Percentiles rank a stretch among this genome's conserved stretches.
Evolutionary conservation across 2,329 filamentous ascomycete genomes (phyloP).

Genomic region (Alternaria incomplexa): DNA sequence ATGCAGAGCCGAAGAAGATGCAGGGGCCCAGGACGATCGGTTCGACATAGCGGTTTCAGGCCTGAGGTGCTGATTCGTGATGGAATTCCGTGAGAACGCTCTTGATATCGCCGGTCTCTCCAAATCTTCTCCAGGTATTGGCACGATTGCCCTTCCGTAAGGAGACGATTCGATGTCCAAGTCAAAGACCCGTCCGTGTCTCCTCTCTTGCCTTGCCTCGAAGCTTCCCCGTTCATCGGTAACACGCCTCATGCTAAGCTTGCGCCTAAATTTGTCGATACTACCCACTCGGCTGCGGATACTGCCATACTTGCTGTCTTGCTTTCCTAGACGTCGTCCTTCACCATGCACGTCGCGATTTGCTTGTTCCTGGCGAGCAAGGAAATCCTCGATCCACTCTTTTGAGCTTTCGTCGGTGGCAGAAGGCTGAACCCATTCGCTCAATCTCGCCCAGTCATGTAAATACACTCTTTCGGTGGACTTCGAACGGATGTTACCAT

Average conservation of each 20-base stretch:
- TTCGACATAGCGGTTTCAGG: neutral
- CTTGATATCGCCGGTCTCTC: neutral
- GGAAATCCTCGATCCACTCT: constrained; percentile 16
- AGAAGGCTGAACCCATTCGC: constrained; percentile 9
- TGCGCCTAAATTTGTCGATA: neutral
- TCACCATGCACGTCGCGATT: constrained; percentile 1
- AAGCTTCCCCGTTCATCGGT: neutral
- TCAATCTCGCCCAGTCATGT: constrained; percentile 3
- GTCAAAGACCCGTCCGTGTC: neutral
- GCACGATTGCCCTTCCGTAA: neutral
- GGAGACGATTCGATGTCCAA: neutral
- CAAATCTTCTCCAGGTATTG: neutral
- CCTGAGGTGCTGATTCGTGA: neutral
- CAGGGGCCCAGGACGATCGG: neutral
- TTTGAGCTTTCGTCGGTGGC: neutral
- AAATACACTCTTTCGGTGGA: neutral
- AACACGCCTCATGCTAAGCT: constrained; percentile 1
- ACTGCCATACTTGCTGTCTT: neutral
- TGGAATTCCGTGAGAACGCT: neutral
- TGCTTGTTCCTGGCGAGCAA: constrained; percentile 6
- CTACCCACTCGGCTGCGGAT: constrained; percentile 7
- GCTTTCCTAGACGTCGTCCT: neutral
- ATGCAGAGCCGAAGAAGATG: neutral
- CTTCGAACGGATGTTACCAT: neutral
- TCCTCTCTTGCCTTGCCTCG: neutral